Evolutionary conservation across 2,329 filamentous ascomycete species (phyloP), one percentile per base, ranked within the genome.

Genomic region (Paraphaeosphaeria sporulosa): DNA sequence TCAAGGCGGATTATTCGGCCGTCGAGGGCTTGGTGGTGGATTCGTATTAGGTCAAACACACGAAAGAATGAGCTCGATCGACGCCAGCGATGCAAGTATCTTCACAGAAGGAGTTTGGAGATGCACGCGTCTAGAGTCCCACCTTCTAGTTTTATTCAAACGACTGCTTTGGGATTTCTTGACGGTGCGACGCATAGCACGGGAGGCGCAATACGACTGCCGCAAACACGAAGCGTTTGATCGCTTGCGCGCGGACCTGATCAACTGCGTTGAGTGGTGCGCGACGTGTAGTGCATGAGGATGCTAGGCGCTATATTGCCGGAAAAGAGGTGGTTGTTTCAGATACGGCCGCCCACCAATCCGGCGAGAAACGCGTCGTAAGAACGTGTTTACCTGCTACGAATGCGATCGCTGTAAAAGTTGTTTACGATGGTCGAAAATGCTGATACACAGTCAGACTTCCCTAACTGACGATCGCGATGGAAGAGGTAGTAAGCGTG

Each of bases 211-310:
- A 30, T 15, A 21, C 12, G 9, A 32, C 38, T 54, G 51, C 38
- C 13, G 23, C 51, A 54, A 54, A 54, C 51, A 44, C 40, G 38
- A 19, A 44, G 51, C 51, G 51, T 54, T 27, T 43, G 51, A 15
- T 44, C 25, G 15, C 34, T 54, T 43, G 38, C 51, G 51, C 21
- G 27, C 25, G 38, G 17, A 10, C 8, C 8, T 32, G 23, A 12
- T 6, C 3, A 10, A 23, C 17, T 34, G 17, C 21, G 38, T 23
- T 38, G 34, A 30, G 23, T 47, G 44, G 44, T 47, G 44, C 44
- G 13, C 9, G 51, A 38, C 40, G 3, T 8, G 51, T 6, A 21
- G 27, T 38, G 51, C 51, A 54, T 54, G 25, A 54, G 23, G 10
- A 43, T 17, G 38, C 23, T 54, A 40, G 17, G 38, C 21, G n/a